Evolutionary conservation across 495 filamentous ascomycete genomes (phyloP).

Genomic region (Aspergillus incahuasiensis): DNA sequence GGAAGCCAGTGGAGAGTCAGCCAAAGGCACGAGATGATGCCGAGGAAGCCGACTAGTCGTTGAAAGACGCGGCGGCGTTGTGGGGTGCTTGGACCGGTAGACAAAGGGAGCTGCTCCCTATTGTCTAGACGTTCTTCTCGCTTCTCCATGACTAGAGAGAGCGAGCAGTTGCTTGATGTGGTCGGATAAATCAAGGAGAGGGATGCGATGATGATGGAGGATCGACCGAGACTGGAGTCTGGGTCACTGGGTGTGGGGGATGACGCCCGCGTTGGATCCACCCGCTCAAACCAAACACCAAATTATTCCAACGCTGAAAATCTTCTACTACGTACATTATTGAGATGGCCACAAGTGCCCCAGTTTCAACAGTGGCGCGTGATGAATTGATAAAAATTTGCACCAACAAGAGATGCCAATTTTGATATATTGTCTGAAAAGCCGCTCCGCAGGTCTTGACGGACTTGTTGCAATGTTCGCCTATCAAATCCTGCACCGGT

Average conservation of each 20-base stretch:
- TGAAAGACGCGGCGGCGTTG: conserved; percentile 17
- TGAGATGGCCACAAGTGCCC: neutral
- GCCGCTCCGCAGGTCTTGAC: neutral
- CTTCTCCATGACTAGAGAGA: conserved; percentile 13
- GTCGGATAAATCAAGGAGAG: conserved; percentile 2
- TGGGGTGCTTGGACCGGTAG: conserved; percentile 6
- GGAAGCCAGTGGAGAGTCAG: conserved; percentile 17
- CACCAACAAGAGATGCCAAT: neutral
- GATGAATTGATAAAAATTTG: neutral
- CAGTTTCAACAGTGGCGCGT: neutral
- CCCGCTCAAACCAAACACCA: neutral
- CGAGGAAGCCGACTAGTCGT: conserved; percentile 14
- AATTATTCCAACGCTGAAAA: neutral
- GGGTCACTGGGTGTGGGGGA: neutral
- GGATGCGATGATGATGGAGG: neutral
- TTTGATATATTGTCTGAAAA: neutral
- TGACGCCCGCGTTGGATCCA: neutral
- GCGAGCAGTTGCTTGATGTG: neutral
- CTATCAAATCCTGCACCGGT: conserved; percentile 2
- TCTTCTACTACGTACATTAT: neutral
- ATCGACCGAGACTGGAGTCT: neutral
- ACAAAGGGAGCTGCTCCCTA: neutral
- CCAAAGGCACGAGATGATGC: conserved; percentile 22
- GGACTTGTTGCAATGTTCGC: neutral
- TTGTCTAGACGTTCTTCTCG: neutral